Conservation (phyloP, 768 basidiomycete species). For the Cytidiella melzeri region DNA sequence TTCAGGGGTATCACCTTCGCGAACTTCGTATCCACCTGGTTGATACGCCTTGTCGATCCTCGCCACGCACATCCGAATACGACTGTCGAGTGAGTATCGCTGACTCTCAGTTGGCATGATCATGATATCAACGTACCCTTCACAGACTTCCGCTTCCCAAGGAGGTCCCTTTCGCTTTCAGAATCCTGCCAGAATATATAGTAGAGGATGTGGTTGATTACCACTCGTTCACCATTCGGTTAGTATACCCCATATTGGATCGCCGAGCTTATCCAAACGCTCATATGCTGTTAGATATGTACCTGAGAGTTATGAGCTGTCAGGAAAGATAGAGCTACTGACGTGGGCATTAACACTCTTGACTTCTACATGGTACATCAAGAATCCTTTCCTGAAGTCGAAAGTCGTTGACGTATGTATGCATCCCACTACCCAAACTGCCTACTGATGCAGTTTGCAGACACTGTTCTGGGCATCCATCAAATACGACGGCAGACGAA, state of each 20-base stretch:
- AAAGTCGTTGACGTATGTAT: conserved; percentile 84
- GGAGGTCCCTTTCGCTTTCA: conserved; percentile 80
- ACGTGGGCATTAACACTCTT: conserved; percentile 88
- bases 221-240: conserved; percentile 80
- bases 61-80: conserved; percentile 68
- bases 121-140: not conserved
- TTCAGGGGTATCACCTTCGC: conserved; percentile 76
- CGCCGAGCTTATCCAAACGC: not conserved
- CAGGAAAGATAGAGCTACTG: conserved; percentile 82
- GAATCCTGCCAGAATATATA: conserved; percentile 88
- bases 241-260: conserved; percentile 23
- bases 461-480: conserved; percentile 58
- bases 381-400: conserved; percentile 95
- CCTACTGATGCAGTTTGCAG: conserved; percentile 28
- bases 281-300: conserved; percentile 1
- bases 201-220: conserved; percentile 93
- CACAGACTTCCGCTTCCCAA: conserved; percentile 78
- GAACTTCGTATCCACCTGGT: conserved; percentile 91
- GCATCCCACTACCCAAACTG: not conserved
- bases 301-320: conserved; percentile 76
- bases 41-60: conserved; percentile 87
- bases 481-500: conserved; percentile 59
- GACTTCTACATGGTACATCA: conserved; percentile 94
- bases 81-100: conserved; percentile 49
- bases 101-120: not conserved